phyloP scores from a whole-genome alignment of 441 rosid genomes.

The Brassica hybrid region DNA sequence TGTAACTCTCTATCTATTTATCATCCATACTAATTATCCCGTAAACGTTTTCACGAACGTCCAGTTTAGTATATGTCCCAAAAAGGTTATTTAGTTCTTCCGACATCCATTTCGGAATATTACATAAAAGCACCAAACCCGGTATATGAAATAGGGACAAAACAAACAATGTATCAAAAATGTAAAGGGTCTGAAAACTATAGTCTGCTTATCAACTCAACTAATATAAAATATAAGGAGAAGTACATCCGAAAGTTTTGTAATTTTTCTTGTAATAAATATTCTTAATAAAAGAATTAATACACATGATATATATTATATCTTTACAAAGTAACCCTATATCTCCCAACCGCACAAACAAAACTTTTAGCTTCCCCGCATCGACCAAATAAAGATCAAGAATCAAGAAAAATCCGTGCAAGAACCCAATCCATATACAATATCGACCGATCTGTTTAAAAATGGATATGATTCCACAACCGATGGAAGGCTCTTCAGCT shows the following conservation, averaged over 20 bases:
- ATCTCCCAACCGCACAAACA: conserved; percentile 37
- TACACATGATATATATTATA: conserved; percentile 31
- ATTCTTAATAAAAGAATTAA: background rate
- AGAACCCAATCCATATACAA: background rate
- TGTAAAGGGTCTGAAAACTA: conserved; percentile 25
- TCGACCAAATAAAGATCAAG: conserved; percentile 20
- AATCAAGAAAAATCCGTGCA: conserved; percentile 19
- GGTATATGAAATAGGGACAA: conserved; percentile 14
- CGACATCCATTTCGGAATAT: conserved; percentile 8
- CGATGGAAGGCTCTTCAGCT: conserved; percentile 40
- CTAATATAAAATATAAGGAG: background rate
- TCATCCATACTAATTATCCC: background rate
- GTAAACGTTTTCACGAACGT: background rate
- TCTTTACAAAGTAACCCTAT: conserved; percentile 32
- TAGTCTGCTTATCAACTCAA: conserved; percentile 35
- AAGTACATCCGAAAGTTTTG: background rate
- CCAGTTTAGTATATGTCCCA: conserved; percentile 25
- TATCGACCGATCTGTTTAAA: background rate
- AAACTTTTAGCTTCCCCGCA: conserved; percentile 5
- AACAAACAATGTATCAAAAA: conserved; percentile 26
- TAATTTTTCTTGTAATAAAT: conserved; percentile 3
- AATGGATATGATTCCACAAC: conserved; percentile 42
- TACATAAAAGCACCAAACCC: conserved; percentile 29
- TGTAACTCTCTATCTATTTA: background rate
- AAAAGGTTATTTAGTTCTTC: conserved; percentile 24